Conservation (phyloP, 345 rosid species). For the Salix purpurea region DNA sequence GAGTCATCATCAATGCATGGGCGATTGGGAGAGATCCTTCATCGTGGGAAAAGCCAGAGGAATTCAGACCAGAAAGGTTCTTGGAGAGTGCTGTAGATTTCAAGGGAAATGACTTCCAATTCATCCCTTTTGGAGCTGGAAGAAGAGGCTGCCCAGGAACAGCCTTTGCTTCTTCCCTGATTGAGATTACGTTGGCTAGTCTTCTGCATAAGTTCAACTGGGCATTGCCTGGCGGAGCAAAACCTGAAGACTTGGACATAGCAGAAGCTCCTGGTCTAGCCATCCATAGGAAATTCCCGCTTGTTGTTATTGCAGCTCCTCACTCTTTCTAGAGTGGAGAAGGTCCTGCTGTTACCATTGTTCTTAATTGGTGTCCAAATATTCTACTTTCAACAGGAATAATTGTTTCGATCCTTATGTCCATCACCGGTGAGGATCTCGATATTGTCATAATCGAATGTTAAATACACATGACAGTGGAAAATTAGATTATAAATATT, state of each 20-base stretch:
- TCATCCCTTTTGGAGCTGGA: slow-evolving; percentile 40
- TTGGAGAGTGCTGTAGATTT: slow-evolving; percentile 21
- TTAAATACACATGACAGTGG: too few relatives aligned
- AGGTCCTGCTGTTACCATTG: too few relatives aligned
- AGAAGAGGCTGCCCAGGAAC: slow-evolving; percentile 38
- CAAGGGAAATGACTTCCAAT: slow-evolving; percentile 31
- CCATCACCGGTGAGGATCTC: too few relatives aligned
- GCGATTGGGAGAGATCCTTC: slow-evolving; percentile 37
- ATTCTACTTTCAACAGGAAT: too few relatives aligned
- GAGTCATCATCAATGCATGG: slow-evolving; percentile 23
- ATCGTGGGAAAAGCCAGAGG: slow-evolving; percentile 22
- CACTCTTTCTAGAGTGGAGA: background rate
- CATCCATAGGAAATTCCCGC: slow-evolving; percentile 26
- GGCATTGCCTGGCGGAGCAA: slow-evolving; percentile 23
- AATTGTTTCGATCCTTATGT: too few relatives aligned
- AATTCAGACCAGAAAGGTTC: slow-evolving; percentile 41
- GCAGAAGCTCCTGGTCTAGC: slow-evolving; percentile 23
- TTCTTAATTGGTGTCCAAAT: too few relatives aligned
- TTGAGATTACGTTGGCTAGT: slow-evolving; percentile 29
- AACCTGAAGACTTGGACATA: slow-evolving; percentile 27
- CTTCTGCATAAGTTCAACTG: slow-evolving; percentile 32
- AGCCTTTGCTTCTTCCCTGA: slow-evolving; percentile 7
- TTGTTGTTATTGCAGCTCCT: slow-evolving; percentile 23
- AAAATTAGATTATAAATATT: too few relatives aligned
- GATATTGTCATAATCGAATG: too few relatives aligned